phyloP scores from a whole-genome alignment of 1,139 yeast genomes.

The Candida mesenterica region DNA sequence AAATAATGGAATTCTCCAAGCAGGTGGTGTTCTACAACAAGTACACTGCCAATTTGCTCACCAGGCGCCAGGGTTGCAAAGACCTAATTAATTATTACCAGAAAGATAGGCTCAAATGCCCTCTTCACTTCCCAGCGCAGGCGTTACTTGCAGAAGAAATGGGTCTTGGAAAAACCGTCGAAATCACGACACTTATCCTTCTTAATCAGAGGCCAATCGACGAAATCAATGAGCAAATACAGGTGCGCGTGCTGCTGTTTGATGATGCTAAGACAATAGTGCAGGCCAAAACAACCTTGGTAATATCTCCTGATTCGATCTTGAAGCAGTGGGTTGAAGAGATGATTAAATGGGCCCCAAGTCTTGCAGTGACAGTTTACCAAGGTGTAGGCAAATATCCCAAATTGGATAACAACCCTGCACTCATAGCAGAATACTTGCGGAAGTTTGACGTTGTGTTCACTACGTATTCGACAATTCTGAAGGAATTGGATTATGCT shows the following conservation, averaged over 20 bases:
- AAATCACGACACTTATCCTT: conserved; percentile 62
- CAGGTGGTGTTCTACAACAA: conserved; percentile 45
- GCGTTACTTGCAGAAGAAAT: conserved; percentile 88
- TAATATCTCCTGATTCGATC: conserved; percentile 83
- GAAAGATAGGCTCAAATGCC: conserved; percentile 13
- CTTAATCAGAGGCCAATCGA: conserved; percentile 52
- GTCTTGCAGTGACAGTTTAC: conserved; percentile 59
- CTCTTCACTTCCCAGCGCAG: conserved; percentile 43
- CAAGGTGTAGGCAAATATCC: conserved; percentile 57
- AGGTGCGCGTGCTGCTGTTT: conserved; percentile 30
- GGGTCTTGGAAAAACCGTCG: conserved; percentile 96
- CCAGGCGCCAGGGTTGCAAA: conserved; percentile 27
- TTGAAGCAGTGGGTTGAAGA: conserved; percentile 83
- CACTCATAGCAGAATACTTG: conserved; percentile 46
- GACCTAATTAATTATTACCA: conserved; percentile 24
- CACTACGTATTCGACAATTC: conserved; percentile 69
- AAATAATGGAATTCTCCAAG: conserved; percentile 21
- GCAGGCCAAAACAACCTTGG: conserved; percentile 67
- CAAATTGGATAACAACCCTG: conserved; percentile 38
- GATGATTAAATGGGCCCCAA: conserved; percentile 55
- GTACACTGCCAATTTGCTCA: conserved; percentile 47
- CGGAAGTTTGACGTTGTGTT: conserved; percentile 73
- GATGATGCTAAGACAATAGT: conserved; percentile 44
- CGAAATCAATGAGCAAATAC: conserved; percentile 43
- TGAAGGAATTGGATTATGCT: conserved; percentile 81